Percentiles rank a stretch among this genome's conserved stretches.
phyloP scores from a whole-genome alignment of 805 yeast species.

The Pichia phayaonensis region DNA sequence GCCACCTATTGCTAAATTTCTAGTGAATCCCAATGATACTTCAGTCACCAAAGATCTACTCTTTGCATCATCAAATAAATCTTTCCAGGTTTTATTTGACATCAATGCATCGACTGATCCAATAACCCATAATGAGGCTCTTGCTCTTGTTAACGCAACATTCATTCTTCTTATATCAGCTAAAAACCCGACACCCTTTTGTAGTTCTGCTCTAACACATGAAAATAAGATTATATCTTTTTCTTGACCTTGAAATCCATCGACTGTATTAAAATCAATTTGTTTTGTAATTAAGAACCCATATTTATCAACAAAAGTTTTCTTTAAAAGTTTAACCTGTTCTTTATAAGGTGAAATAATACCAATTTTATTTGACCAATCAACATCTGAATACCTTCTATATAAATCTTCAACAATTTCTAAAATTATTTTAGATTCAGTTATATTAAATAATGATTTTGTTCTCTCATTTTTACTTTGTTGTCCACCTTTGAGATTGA shows the following conservation, averaged over 20 bases:
- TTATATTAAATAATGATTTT: conserved; percentile 60
- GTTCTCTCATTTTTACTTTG: conserved; percentile 62
- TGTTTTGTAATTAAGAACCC: conserved; percentile 58
- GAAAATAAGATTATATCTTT: conserved; percentile 90
- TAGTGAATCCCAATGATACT: conserved; percentile 23
- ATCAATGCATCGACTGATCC: conserved; percentile 68
- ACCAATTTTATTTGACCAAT: conserved; percentile 73
- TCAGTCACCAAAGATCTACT: conserved; percentile 30
- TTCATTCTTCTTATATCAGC: conserved; percentile 93
- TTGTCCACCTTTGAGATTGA: conserved; percentile 50
- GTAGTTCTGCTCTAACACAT: conserved; percentile 83
- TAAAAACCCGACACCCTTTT: conserved; percentile 73
- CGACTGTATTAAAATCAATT: conserved; percentile 89
- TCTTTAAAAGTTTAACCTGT: conserved; percentile 57
- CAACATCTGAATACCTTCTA: conserved; percentile 36
- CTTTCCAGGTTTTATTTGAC: conserved; percentile 65
- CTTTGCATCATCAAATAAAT: conserved; percentile 59
- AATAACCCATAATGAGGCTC: conserved; percentile 84
- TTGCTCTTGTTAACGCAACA: conserved; percentile 92
- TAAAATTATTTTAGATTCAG: conserved; percentile 68
- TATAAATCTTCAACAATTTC: conserved; percentile 55
- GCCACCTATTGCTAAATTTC: background rate
- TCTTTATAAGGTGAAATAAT: conserved; percentile 92
- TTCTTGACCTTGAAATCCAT: conserved; percentile 98
- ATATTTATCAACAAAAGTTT: conserved; percentile 46